Evolutionary conservation across 352 stramenopile species (phyloP).

Genomic region (Phytophthora parvispora): DNA sequence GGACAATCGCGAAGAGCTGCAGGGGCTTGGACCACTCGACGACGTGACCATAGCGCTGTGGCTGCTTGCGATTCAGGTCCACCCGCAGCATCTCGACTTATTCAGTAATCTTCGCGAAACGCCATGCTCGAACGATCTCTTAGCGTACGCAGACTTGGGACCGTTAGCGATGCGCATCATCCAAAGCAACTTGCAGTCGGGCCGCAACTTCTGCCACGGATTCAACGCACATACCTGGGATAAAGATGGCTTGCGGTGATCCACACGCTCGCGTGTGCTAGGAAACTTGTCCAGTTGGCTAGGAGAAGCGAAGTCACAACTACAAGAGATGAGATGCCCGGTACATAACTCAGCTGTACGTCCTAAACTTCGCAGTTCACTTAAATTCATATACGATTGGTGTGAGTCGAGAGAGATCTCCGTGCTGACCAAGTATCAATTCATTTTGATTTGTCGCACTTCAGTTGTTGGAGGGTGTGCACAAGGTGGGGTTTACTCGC

Average conservation of each 20-base stretch:
- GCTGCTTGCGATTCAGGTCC: constrained; percentile 68
- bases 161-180: constrained; percentile 53
- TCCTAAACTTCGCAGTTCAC: no score
- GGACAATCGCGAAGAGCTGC: constrained; percentile 45
- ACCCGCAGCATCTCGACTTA: constrained; percentile 43
- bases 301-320: no score
- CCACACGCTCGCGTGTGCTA: no score
- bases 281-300: no score
- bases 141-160: constrained; percentile 62
- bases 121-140: constrained; percentile 44
- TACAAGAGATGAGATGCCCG: no score
- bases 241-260: constrained; percentile 12
- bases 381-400: no score
- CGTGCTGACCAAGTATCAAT: no score
- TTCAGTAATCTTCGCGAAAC: constrained; percentile 60
- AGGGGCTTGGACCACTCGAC: constrained; percentile 55
- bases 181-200: constrained; percentile 45
- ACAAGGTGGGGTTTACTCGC: not conserved
- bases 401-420: no score
- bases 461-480: not conserved
- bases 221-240: constrained; percentile 54
- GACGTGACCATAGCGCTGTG: constrained; percentile 76
- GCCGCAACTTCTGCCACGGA: constrained; percentile 45
- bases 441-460: not conserved
- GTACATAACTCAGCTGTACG: no score